Evolutionary conservation across 192 early-diverging fungal genomes (phyloP).

Genomic region (Ambispora gerdemannii): DNA sequence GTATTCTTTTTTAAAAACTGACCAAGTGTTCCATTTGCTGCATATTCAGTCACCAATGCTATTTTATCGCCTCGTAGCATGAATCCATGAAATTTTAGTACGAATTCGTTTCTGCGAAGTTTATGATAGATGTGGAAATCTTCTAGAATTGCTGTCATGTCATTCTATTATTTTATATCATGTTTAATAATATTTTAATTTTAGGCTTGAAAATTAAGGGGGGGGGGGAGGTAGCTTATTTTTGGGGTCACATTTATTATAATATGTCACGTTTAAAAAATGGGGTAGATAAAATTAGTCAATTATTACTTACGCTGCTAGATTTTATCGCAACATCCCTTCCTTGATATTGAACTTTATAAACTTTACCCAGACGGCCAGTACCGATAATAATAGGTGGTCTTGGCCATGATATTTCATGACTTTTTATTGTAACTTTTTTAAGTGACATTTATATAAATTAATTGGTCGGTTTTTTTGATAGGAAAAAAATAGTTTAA

Average conservation of each 20-base stretch:
- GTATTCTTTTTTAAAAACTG: not conserved
- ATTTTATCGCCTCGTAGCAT: not conserved
- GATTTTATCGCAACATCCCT: not conserved
- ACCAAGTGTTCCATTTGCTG: not conserved
- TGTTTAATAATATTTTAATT: too few relatives aligned
- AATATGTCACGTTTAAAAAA: not conserved
- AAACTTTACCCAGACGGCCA: constrained; percentile 2
- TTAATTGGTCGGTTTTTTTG: too few relatives aligned
- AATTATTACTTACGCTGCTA: not conserved
- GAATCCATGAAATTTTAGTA: constrained; percentile 23
- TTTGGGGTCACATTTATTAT: too few relatives aligned
- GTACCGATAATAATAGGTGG: constrained; percentile 1
- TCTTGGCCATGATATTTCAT: constrained; percentile 14
- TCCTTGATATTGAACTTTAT: constrained; percentile 22
- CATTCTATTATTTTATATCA: not conserved
- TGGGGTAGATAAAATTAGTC: not conserved
- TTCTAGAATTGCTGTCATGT: not conserved
- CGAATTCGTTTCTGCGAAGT: constrained; percentile 11
- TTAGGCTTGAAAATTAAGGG: too few relatives aligned
- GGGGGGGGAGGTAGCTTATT: too few relatives aligned
- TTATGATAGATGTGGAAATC: constrained; percentile 15
- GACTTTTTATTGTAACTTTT: constrained; percentile 13
- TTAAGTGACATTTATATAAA: not conserved
- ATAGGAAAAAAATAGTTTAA: not conserved
- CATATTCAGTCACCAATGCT: constrained; percentile 10